Evolutionary conservation across 2,329 filamentous ascomycete genomes (phyloP).

Genomic region (Cryphonectria naterciae): DNA sequence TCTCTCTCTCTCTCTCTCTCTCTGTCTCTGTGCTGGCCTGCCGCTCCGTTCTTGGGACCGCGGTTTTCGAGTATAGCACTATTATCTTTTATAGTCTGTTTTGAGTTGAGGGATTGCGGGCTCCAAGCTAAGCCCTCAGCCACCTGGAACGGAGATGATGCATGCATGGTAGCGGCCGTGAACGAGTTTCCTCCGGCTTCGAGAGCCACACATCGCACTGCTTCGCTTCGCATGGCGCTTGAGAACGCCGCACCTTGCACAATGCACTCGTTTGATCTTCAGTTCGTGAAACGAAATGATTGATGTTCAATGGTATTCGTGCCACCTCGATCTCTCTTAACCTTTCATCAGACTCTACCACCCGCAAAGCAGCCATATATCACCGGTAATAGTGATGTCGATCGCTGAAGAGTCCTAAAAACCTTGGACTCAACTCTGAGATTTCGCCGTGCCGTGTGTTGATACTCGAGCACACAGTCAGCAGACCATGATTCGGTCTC

Average conservation of each 20-base stretch:
- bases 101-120: neutral
- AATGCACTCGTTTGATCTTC: slow-evolving; percentile 8
- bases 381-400: neutral
- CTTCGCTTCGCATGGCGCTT: slow-evolving; percentile 18
- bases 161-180: slow-evolving; percentile 19
- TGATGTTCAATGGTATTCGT: slow-evolving; percentile 12
- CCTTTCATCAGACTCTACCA: neutral
- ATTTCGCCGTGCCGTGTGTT: neutral
- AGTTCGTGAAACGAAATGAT: slow-evolving; percentile 13
- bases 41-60: neutral
- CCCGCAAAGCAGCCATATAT: neutral
- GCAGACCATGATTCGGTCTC: neutral
- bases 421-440: neutral
- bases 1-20: neutral
- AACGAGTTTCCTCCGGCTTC: slow-evolving; percentile 11
- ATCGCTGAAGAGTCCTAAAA: neutral
- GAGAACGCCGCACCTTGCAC: slow-evolving; percentile 13
- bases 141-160: slow-evolving; percentile 9
- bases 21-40: neutral
- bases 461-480: neutral
- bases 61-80: neutral
- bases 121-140: neutral
- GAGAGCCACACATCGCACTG: slow-evolving; percentile 14
- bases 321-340: neutral
- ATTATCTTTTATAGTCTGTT: neutral